Evolutionary conservation across 2,329 filamentous ascomycete species (phyloP), one percentile per base, ranked within the genome.

Genomic region (Orbilia brochopaga): DNA sequence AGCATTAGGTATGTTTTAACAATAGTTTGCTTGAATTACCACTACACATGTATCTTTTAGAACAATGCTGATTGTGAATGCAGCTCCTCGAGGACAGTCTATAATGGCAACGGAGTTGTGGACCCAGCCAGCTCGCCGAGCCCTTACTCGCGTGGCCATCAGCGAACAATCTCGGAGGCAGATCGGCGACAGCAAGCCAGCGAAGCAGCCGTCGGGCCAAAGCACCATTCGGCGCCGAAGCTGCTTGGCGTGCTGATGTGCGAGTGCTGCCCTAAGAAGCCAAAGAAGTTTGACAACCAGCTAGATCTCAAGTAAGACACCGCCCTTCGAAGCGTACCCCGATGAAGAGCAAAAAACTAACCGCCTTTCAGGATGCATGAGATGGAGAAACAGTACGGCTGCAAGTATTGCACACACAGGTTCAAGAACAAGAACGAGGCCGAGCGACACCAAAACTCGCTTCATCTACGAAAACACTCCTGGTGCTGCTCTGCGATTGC

Each of bases 371-470:
- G 93, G 74, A 83, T 88, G 50, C 93, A 97, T 79, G 91, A 94
- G 80, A 88, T 91, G 78, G 94, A 97, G 80, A 97, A 97, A 80
- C 93, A 97, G 80, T 97, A 97, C 79, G 90, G 90, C 74, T 97
- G 93, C 80, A 85, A 87, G 27, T 97, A 91, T 79, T 97, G 93
- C 79, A 90, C 90, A 46, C 97, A 97, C 79, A 88, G 93, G 10
- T 97, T 97, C 83, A 97, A 97, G 81, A 97, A 97, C 82, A 97
- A 97, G 81, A 97, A 97, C 77, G 94, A 97, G 81, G 92, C 92
- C 1, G 93, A 97, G 80, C 87, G 94, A 32, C 93, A 97, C 79
- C 92, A 96, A 78, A 97, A 97, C 78, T 96, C 92, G 13, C 85
- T 97, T 10, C 93, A 97, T 79, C 85, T 97, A 7, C 87, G 93